A percentile compares a stretch with the other conserved stretches of the same genome.
These are phyloP conservation scores for Ustilago xerochloae DNA, from an alignment of 1,284 basidiomycete species.

Conservation along the genomic window DNA sequence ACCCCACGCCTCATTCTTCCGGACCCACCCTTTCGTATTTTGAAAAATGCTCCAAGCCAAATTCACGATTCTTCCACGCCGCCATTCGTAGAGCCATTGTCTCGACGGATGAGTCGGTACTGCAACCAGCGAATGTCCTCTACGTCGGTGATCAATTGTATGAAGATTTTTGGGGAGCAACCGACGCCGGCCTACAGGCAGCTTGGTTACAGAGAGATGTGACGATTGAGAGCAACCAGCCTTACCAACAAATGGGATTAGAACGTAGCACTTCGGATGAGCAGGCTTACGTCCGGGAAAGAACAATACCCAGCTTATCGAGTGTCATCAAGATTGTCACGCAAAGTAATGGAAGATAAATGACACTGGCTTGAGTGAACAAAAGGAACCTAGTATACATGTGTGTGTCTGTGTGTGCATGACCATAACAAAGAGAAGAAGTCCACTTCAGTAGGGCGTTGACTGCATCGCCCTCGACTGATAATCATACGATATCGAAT, in stretches of 20 bases:
- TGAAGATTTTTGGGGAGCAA: constrained; percentile 53
- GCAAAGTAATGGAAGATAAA: not conserved
- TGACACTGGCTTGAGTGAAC: not conserved
- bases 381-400: constrained; percentile 5
- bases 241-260: constrained; percentile 6
- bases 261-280: constrained; percentile 8
- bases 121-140: constrained; percentile 19
- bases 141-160: constrained; percentile 56
- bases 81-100: constrained; percentile 24
- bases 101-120: not conserved
- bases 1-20: not conserved
- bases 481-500: constrained; percentile 47
- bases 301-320: constrained; percentile 25
- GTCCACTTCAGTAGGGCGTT: constrained; percentile 22
- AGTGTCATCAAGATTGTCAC: constrained; percentile 22
- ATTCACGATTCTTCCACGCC: constrained; percentile 41
- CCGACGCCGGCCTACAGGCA: constrained; percentile 40
- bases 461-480: constrained; percentile 40
- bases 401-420: not conserved
- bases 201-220: constrained; percentile 43
- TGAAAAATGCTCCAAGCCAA: constrained; percentile 44
- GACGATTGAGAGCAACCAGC: constrained; percentile 35
- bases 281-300: not conserved
- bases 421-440: not conserved
- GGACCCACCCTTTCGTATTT: constrained; percentile 49